phyloP scores from a whole-genome alignment of 1,139 yeast species.

The Kluyveromyces sp. region DNA sequence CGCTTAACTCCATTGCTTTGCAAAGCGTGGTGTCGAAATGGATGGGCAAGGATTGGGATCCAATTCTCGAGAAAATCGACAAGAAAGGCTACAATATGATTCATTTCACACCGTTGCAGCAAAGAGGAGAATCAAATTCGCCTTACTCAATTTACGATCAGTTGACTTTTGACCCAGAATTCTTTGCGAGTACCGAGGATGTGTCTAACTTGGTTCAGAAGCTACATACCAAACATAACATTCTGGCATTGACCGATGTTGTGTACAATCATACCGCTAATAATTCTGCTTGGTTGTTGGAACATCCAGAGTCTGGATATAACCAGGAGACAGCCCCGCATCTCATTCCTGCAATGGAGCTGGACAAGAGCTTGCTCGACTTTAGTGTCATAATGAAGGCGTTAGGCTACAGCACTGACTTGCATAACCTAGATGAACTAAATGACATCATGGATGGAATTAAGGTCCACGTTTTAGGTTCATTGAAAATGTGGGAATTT shows the following conservation, averaged over 20 bases:
- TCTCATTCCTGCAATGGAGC: conserved; percentile 71
- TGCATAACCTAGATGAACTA: conserved; percentile 49
- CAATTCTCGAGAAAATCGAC: conserved; percentile 52
- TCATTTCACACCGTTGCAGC: conserved; percentile 90
- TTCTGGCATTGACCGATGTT: conserved; percentile 80
- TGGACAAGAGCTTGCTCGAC: conserved; percentile 60
- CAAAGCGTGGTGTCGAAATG: conserved; percentile 88
- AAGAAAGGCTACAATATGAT: conserved; percentile 87
- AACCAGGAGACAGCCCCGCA: conserved; percentile 85
- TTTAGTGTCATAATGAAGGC: conserved; percentile 51
- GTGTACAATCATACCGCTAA: conserved; percentile 94
- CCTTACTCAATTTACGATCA: conserved; percentile 92
- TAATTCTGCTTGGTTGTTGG: conserved; percentile 76
- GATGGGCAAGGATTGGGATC: conserved; percentile 79
- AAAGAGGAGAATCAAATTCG: conserved; percentile 81
- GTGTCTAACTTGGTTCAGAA: conserved; percentile 41
- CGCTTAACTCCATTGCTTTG: conserved; percentile 74
- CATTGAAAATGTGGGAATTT: conserved; percentile 77
- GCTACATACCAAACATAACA: conserved; percentile 49
- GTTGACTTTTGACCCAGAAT: conserved; percentile 58
- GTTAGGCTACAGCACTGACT: conserved; percentile 53
- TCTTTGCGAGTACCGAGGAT: conserved; percentile 48
- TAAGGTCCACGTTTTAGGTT: conserved; percentile 56
- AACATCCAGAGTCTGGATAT: conserved; percentile 89
- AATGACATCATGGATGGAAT: conserved; percentile 57